phyloP scores from a whole-genome alignment of 768 basidiomycete genomes.

The Rhizopogon vesiculosus region DNA sequence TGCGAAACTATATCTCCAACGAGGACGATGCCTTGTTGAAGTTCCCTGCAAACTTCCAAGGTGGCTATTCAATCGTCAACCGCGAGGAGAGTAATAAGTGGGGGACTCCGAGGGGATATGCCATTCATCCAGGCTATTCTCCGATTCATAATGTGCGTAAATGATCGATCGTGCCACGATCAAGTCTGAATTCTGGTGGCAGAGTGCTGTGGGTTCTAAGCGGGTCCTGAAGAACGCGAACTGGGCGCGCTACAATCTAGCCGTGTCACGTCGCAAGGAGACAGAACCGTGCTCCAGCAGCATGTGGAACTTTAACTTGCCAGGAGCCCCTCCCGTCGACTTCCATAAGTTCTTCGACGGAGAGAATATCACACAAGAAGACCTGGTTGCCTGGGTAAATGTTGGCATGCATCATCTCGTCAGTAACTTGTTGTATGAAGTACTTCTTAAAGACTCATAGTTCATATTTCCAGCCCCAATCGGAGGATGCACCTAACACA shows the following conservation, averaged over 20 bases:
- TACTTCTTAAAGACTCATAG: not conserved
- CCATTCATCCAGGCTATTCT: constrained; percentile 55
- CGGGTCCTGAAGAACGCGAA: constrained; percentile 57
- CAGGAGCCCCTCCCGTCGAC: constrained; percentile 49
- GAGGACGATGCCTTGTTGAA: constrained; percentile 50
- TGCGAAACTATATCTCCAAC: constrained; percentile 40
- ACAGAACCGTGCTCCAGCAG: constrained; percentile 53
- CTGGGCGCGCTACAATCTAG: constrained; percentile 62
- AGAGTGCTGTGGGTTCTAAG: constrained; percentile 59
- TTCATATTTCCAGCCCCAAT: constrained; percentile 38
- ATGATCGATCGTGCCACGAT: not conserved
- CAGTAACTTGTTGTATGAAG: constrained; percentile 3
- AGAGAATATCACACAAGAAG: constrained; percentile 59
- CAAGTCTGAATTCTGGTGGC: not conserved
- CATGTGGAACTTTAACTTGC: constrained; percentile 62
- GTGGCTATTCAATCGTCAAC: constrained; percentile 54
- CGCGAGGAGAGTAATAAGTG: constrained; percentile 47
- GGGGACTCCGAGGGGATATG: constrained; percentile 55
- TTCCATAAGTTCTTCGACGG: constrained; percentile 63
- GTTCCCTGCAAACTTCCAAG: constrained; percentile 52
- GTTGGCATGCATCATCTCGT: constrained; percentile 65
- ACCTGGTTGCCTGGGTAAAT: constrained; percentile 64
- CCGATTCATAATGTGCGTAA: constrained; percentile 44
- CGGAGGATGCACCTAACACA: constrained; percentile 62
- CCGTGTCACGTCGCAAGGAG: constrained; percentile 55